Base-by-base conservation (phyloP, 139 green algal genomes). In the Micractinium sp. region DNA sequence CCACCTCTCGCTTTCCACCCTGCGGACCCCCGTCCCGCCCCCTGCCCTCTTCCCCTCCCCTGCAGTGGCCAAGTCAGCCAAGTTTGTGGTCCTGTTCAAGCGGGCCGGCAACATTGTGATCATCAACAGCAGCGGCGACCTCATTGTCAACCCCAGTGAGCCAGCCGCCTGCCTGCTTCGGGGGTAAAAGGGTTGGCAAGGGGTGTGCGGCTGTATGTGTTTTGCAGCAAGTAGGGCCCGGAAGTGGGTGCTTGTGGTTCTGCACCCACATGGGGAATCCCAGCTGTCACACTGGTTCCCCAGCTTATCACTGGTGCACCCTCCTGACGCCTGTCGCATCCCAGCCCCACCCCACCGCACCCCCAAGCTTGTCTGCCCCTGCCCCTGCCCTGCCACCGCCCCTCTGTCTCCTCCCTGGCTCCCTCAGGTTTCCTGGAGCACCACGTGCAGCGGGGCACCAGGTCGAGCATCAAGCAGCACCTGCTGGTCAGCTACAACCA, bases 81-180 rank as follows among this genome's bases (percentile, higher is more conserved):
- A 84, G 78, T 84, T 84, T 56, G 5, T 84, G 78, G 53, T 84
- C 27, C 41, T 84, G 41, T 84, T 84, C 47, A 84, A 84, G 41
- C 41, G 78, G 9, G 31, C 29, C 78, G 78, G 78, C 78, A 35
- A 84, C 78, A 47, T 67, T 12, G 47, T 33, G 2, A 5, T 84
- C 15, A 35, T 84, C 47, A 84, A 84, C 29, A 39, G 41, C 1
- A 15, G n/a, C 27, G 78, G 78, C 41, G 78, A 84, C 41, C 41
- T 84, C 25, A 84, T 84, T 29, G 78, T 84, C 14, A 84, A 84
- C 78, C 78, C 78, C 38, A 82, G 77, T 82, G 77, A 53, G 71
- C 71, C 16, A 20, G 19, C 31, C 31, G 25, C 12, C 12, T 15
- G 12, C 22, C n/a, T 29, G 67, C 67, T 35, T n/a, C n/a, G 25